These are phyloP conservation scores for Cordyceps fumosorosea DNA, from an alignment of 2,329 filamentous ascomycete species.

Conservation along the genomic window DNA sequence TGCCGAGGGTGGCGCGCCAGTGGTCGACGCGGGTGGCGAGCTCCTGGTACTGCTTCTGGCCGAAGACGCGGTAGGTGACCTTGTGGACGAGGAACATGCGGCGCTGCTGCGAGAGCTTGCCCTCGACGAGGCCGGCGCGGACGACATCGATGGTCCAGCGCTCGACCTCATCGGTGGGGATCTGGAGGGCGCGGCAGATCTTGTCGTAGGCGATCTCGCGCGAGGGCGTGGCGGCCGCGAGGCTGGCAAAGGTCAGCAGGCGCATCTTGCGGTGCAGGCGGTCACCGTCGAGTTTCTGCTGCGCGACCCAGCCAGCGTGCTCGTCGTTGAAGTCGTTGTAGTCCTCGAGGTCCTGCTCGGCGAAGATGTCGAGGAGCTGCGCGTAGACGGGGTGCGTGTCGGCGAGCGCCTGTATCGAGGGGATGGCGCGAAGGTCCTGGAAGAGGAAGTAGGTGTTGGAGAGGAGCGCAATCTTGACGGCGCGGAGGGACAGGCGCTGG, in stretches of 20 bases:
- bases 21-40: constrained; percentile 84
- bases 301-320: constrained; percentile 77
- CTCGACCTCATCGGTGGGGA: constrained; percentile 80
- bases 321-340: constrained; percentile 94
- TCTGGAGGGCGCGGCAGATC: constrained; percentile 79
- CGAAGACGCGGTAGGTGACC: constrained; percentile 93
- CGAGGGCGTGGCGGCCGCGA: constrained; percentile 75
- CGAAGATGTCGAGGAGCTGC: constrained; percentile 92
- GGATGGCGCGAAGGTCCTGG: constrained; percentile 73
- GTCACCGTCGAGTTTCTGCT: constrained; percentile 63
- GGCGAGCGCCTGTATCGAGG: constrained; percentile 78
- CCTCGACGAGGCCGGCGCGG: constrained; percentile 89
- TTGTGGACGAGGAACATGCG: constrained; percentile 93
- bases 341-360: constrained; percentile 87
- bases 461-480: constrained; percentile 47
- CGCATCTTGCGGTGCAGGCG: constrained; percentile 92
- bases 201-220: constrained; percentile 82
- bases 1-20: constrained; percentile 77
- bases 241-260: constrained; percentile 82
- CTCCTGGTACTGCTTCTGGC: constrained; percentile 97
- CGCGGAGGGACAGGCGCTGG: constrained; percentile 52
- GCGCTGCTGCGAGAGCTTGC: constrained; percentile 89
- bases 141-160: constrained; percentile 99
- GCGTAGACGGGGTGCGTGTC: constrained; percentile 80
- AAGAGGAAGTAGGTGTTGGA: constrained; percentile 59